Percentiles rank a stretch among this genome's conserved stretches.
phyloP scores from a whole-genome alignment of 257 asterid genomes.

The Gynochthodes officinalis region DNA sequence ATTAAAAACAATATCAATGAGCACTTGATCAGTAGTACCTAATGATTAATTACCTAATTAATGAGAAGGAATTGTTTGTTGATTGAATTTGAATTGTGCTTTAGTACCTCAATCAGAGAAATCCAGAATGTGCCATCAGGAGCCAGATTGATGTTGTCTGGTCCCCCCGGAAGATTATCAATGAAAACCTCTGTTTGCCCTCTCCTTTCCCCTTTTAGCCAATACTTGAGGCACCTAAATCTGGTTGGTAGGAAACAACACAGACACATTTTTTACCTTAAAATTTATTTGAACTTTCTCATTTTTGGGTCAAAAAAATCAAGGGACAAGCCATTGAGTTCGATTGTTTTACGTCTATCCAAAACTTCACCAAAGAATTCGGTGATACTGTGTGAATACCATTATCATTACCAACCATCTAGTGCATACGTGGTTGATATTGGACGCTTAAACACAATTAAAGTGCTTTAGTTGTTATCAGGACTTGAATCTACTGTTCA shows the following conservation, averaged over 20 bases:
- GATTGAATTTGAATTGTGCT: not conserved
- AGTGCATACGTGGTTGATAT: not conserved
- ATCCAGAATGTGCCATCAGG: slow-evolving; percentile 80
- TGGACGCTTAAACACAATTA: not conserved
- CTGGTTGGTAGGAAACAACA: slow-evolving; percentile 24
- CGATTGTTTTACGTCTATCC: not conserved
- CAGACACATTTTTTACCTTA: not conserved
- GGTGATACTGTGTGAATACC: not conserved
- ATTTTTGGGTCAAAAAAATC: not conserved
- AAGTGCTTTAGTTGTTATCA: slow-evolving; percentile 3
- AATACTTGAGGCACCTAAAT: slow-evolving; percentile 60
- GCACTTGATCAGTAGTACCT: no score
- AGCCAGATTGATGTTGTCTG: slow-evolving; percentile 74
- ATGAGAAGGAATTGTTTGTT: not conserved
- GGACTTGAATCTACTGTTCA: not conserved
- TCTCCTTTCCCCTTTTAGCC: slow-evolving; percentile 49
- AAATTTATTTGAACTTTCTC: not conserved
- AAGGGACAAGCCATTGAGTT: not conserved
- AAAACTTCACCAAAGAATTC: not conserved
- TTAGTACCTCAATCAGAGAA: slow-evolving; percentile 50
- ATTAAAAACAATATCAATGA: not conserved
- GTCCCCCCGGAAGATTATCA: slow-evolving; percentile 55
- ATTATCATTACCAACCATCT: not conserved
- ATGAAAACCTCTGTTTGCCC: slow-evolving; percentile 53
- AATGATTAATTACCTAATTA: not conserved